Percentiles rank a stretch among this genome's conserved stretches.
Conservation (phyloP, 371 early-diverging fungal genomes). For the Amoeboaphelidium protococcarum region DNA sequence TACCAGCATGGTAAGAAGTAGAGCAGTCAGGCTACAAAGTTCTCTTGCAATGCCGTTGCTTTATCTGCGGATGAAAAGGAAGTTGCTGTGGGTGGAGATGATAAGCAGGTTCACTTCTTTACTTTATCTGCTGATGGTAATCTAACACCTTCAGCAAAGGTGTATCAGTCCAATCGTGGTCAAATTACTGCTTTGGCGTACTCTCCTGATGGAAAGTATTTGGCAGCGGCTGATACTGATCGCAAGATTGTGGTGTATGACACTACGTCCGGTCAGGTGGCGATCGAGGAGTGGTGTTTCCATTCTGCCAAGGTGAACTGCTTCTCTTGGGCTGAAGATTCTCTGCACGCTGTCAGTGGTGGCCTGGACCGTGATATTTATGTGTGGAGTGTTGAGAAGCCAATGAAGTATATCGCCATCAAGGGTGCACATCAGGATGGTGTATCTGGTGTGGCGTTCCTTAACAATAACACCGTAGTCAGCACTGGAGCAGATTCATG, state of each 20-base stretch:
- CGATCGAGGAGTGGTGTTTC: constrained; percentile 38
- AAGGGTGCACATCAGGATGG: constrained; percentile 58
- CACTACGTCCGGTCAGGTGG: constrained; percentile 19
- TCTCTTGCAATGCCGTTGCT: constrained; percentile 24
- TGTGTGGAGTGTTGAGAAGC: constrained; percentile 59
- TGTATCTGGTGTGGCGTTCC: constrained; percentile 40
- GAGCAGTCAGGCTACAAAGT: constrained; percentile 4
- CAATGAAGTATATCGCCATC: constrained; percentile 42
- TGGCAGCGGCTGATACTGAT: constrained; percentile 56
- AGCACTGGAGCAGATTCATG: constrained; percentile 55
- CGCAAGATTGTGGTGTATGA: constrained; percentile 55
- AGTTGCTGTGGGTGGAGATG: constrained; percentile 39
- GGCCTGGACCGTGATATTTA: constrained; percentile 66
- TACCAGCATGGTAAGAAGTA: constrained; percentile 13
- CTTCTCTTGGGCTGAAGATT: constrained; percentile 49
- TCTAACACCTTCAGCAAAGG: constrained; percentile 6
- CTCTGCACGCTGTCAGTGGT: constrained; percentile 42
- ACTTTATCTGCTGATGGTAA: constrained; percentile 3
- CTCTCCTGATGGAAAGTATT: constrained; percentile 31
- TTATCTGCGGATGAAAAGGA: constrained; percentile 22
- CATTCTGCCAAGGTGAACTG: constrained; percentile 61
- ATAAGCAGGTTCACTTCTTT: constrained; percentile 21
- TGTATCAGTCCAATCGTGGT: constrained; percentile 24
- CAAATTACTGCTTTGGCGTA: constrained; percentile 44
- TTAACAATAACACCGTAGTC: constrained; percentile 25